Base-by-base conservation (phyloP, 2,329 filamentous ascomycete species). In the Alternaria viburni region DNA sequence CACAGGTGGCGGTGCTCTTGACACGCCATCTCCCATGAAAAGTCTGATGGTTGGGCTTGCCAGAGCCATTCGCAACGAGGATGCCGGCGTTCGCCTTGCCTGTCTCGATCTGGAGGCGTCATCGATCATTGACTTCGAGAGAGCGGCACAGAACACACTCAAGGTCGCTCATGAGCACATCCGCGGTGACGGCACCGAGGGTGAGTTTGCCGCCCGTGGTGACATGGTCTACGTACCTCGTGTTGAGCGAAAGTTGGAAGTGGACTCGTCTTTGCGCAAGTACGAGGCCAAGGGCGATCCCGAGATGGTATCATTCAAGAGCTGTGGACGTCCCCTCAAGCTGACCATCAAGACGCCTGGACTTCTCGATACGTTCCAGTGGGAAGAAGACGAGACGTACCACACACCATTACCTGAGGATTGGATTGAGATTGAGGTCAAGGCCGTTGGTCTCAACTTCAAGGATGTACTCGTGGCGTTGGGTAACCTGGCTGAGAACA, bases 271-370 rank as follows among this genome's bases (percentile, higher is more conserved):
- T 6, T 15, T 61, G 52, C 59, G 59, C 30, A 61, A 57, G 45
- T 61, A 61, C 17, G 59, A 61, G 13, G 59, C 59, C 46, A 61
- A 61, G 13, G 59, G 59, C 19, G 59, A 61, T 45, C 52, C 59
- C 30, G 59, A 61, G 15, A 57, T 61, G 45, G 25, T 61, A 5
- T 51, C 52, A 12, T 61, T 61, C 32, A 36, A 51, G 1, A 30
- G 32, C 17, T 61, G 59, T 19, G 59, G 52, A 36, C 59, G 59
- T 50, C 59, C 59, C 3, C 46, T 61, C 15, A 61, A 61, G 26
- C 41, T 61, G 19, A 46, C 21, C 5, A 57, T 57, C 46, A 52
- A 52, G 26, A 52, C 54, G 15, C 59, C 59, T 23, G 59, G 59
- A 15, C 25, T 57, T 21, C 59, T 61, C 8, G 59, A 61, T 13